These are phyloP conservation scores for Forsythia viridissima DNA, from an alignment of 257 asterid genomes.

Conservation along the genomic window DNA sequence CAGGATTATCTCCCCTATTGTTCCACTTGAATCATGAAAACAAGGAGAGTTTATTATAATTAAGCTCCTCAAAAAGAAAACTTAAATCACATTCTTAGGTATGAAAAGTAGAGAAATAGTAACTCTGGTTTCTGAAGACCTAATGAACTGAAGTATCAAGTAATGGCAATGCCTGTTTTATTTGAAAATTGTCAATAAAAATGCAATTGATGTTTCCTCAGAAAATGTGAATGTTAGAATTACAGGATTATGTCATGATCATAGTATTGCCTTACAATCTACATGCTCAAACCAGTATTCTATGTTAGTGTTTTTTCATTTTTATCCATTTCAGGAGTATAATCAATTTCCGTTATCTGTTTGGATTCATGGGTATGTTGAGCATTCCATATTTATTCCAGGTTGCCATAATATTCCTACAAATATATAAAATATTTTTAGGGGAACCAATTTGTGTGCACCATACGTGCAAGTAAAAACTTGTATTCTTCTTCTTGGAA, in stretches of 20 bases:
- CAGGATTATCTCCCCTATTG: constrained; percentile 4
- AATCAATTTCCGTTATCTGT: neutral
- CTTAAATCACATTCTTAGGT: neutral
- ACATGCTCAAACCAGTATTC: neutral
- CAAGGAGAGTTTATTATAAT: neutral
- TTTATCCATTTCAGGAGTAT: neutral
- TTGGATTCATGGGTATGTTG: neutral
- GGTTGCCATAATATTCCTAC: neutral
- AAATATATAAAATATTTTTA: no score
- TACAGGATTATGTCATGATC: neutral
- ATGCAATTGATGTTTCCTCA: neutral
- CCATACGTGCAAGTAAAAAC: no score
- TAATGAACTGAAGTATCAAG: neutral
- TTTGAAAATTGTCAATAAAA: neutral
- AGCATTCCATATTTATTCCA: neutral
- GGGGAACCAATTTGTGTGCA: neutral
- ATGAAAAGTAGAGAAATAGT: no score
- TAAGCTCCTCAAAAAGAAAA: neutral
- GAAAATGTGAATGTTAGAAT: neutral
- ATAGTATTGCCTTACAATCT: neutral
- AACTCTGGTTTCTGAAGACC: neutral
- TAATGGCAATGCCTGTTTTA: neutral
- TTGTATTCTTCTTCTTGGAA: neutral
- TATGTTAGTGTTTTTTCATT: neutral
- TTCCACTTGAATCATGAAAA: neutral